Base-by-base conservation (phyloP, 2,329 filamentous ascomycete species). In the Rasamsonia emersonii region DNA sequence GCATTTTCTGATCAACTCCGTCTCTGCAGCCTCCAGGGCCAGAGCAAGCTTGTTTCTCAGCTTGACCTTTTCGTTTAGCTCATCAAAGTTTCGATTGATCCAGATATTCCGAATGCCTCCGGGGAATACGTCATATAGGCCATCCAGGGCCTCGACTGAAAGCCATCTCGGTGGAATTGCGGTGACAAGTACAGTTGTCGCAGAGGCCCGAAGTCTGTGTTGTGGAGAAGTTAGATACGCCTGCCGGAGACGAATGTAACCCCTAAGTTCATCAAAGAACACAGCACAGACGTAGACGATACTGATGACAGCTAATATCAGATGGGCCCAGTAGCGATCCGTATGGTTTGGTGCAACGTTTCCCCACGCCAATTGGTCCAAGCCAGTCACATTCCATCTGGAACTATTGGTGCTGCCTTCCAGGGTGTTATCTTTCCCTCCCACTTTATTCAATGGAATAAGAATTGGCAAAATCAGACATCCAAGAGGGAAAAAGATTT, bases 31-130 rank as follows among this genome's bases (percentile, higher is more conserved):
- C 51, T 98, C 91, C 0, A 98, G 72, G 35, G 68, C 65, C 24
- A 70, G 56, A 28, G 89, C 86, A 9, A 94, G 64, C 6, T 71
- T 62, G 39, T 86, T 76, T 26, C 91, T 75, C 41, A 76, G 65
- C 29, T 83, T 73, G 27, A 96, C 82, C 54, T 96, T 96, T 39
- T 88, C 81, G 28, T 84, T 72, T 8, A 98, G 71, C 6, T 79
- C 72, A 25, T 88, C 84, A 44, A 86, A 80, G 51, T 98, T 84
- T 39, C 89, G 76, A 38, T 95, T 98, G 47, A 98, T 79, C 88
- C 89, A 98, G 28, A 98, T 83, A 45, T 96, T 96, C 38, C 85
- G 77, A 50, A 98, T 81, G 18, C 91, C 91, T 13, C 91, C 91
- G 0, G 91, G 91, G 46, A 95, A 96, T 1, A 96, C 88, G 54